Base-by-base conservation (phyloP, 768 basidiomycete genomes). In the Coprinopsis strossmayeri region DNA sequence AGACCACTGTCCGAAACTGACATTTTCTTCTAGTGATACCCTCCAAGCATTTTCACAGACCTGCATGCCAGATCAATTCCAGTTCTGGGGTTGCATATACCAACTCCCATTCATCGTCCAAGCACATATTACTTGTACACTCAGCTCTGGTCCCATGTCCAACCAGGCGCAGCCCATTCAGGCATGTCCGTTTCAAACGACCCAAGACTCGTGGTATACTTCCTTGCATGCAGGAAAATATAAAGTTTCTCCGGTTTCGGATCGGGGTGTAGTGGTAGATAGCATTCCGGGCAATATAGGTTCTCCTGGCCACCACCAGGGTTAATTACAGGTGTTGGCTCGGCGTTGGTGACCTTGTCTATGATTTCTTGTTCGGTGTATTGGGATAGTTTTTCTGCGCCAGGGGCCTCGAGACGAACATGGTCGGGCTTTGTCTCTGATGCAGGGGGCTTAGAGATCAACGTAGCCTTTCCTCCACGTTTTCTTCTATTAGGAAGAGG, bases 181-280 rank as follows among this genome's bases (percentile, higher is more conserved):
- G 96, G 96, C 78, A 91, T 81, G 52, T 81, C 84, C 37, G 89
- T 90, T 66, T 87, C 81, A 57, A 88, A 95, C 23, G 75, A 67
- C n/a, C 91, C 91, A 37, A 92, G 69, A 53, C 79, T 82, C 11
- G 85, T 85, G 42, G 83, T 87, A 65, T 93, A 97, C 57, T 78
- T 77, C 59, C 88, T 64, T 23, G 96, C 94, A 59, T 99, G 96
- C 60, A 99, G 67, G 67, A 94, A 99, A 55, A 99, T 98, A 66
- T 91, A 97, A 49, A 98, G 70, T 52, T 82, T 82, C 62, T 93
- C 91, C 1, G 94, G 93, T 59, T 79, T 81, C 1, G 95, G 96
- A 65, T 99, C 96, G 10, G 92, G 91, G 49, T 93, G 84, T 21
- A 97, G 67, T 13, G 96, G 96, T 39, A 96, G 71, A 64, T 88